Evolutionary conservation across 2,329 filamentous ascomycete species (phyloP).

Genomic region (Claviceps maximensis): DNA sequence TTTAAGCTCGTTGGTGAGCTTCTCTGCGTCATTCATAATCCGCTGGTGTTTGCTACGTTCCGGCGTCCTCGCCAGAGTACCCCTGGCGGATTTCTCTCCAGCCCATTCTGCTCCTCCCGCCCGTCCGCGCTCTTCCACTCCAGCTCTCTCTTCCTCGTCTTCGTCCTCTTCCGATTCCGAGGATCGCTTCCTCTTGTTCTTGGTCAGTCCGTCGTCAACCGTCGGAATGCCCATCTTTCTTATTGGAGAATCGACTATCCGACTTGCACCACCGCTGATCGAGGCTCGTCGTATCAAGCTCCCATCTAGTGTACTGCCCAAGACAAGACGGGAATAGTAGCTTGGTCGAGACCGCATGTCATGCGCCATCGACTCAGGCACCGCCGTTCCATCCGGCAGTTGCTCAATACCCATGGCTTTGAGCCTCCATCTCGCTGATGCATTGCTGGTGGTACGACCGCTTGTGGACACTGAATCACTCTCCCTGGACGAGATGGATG

Average conservation of each 20-base stretch:
- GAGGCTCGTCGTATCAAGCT: slow-evolving; percentile 3
- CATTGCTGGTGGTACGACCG: slow-evolving; percentile 20
- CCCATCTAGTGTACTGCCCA: background rate
- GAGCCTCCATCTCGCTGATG: slow-evolving; percentile 31
- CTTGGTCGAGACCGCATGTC: slow-evolving; percentile 19
- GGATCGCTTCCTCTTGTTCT: slow-evolving; percentile 20
- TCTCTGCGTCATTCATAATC: slow-evolving; percentile 29
- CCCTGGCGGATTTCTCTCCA: background rate
- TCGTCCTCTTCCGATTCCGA: slow-evolving; percentile 7
- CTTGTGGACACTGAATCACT: slow-evolving; percentile 13
- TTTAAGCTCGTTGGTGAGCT: slow-evolving; percentile 26
- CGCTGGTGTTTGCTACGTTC: slow-evolving; percentile 22
- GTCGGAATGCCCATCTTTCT: slow-evolving; percentile 3
- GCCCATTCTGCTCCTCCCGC: background rate
- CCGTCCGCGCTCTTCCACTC: slow-evolving; percentile 3
- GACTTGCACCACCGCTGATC: background rate
- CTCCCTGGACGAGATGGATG: slow-evolving; percentile 19
- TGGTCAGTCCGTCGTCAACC: slow-evolving; percentile 1
- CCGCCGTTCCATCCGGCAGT: slow-evolving; percentile 38
- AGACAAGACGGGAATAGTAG: background rate
- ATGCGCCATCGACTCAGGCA: slow-evolving; percentile 37
- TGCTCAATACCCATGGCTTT: slow-evolving; percentile 39
- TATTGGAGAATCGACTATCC: background rate
- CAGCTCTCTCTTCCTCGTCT: background rate
- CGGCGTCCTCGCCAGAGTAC: background rate